phyloP scores from a whole-genome alignment of 495 filamentous ascomycete species.

The Aspergillus mulundensis region DNA sequence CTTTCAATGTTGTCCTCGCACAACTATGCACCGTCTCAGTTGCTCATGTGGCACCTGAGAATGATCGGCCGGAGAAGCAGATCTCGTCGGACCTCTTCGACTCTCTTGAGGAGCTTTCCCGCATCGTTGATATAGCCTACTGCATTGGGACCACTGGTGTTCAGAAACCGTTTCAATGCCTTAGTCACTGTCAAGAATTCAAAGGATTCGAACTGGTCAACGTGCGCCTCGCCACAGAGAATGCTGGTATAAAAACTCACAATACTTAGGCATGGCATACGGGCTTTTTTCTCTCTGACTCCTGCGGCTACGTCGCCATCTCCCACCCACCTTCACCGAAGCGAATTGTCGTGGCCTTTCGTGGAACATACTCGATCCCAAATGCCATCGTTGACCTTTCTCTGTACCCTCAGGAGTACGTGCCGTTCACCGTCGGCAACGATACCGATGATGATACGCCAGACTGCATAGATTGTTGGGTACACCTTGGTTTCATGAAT shows the following conservation, averaged over 20 bases:
- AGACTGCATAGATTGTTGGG: constrained; percentile 75
- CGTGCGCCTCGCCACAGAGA: constrained; percentile 28
- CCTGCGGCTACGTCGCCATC: constrained; percentile 88
- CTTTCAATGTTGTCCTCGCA: constrained; percentile 4
- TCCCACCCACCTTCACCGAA: constrained; percentile 59
- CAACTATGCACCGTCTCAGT: constrained; percentile 1
- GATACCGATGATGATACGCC: constrained; percentile 9
- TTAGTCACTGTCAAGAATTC: constrained; percentile 79
- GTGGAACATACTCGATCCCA: constrained; percentile 88
- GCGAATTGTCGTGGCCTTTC: constrained; percentile 84
- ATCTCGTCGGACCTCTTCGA: constrained; percentile 66
- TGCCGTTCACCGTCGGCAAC: constrained; percentile 62
- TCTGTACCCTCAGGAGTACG: constrained; percentile 82
- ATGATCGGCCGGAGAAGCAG: constrained; percentile 12
- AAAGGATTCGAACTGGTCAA: constrained; percentile 69
- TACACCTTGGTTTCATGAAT: constrained; percentile 83
- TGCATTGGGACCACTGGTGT: constrained; percentile 88
- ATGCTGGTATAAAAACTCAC: neutral
- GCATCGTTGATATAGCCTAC: constrained; percentile 91
- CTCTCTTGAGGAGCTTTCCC: constrained; percentile 78
- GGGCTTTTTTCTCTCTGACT: constrained; percentile 79
- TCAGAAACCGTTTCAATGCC: constrained; percentile 74
- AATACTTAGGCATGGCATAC: constrained; percentile 77
- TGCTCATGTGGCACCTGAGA: neutral
- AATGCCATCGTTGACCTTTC: constrained; percentile 88